Conservation (phyloP, 805 yeast genomes). For the Sugiyamaella lignohabitans region DNA sequence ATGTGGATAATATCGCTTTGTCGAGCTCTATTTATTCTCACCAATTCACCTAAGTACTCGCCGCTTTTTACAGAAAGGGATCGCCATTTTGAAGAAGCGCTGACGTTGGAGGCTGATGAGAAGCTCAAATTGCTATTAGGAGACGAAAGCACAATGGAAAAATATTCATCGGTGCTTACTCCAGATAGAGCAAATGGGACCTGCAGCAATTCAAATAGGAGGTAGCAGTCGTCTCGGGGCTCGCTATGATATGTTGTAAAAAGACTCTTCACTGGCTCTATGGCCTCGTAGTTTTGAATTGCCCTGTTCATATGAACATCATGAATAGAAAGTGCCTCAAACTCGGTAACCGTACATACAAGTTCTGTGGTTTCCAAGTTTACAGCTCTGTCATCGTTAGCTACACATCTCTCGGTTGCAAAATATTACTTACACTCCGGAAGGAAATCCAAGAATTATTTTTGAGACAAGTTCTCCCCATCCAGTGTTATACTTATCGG, state of each 20-base stretch:
- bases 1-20: conserved; percentile 54
- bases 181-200: neutral
- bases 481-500: conserved; percentile 51
- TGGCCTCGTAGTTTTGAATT: neutral
- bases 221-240: neutral
- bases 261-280: neutral
- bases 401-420: neutral
- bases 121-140: neutral
- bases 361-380: neutral
- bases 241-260: neutral
- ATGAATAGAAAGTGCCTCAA: conserved; percentile 42
- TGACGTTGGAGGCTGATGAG: conserved; percentile 37
- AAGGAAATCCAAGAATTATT: conserved; percentile 55
- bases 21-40: conserved; percentile 51
- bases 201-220: neutral
- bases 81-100: conserved; percentile 49
- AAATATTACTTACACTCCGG: conserved; percentile 4
- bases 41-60: conserved; percentile 66
- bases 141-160: neutral
- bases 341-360: neutral
- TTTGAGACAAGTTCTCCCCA: conserved; percentile 86
- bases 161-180: neutral
- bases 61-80: conserved; percentile 66
- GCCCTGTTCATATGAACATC: conserved; percentile 39
- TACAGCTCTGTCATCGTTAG: neutral